Evolutionary conservation across 2,329 filamentous ascomycete genomes (phyloP).

Genomic region (Talaromyces verruculosus): DNA sequence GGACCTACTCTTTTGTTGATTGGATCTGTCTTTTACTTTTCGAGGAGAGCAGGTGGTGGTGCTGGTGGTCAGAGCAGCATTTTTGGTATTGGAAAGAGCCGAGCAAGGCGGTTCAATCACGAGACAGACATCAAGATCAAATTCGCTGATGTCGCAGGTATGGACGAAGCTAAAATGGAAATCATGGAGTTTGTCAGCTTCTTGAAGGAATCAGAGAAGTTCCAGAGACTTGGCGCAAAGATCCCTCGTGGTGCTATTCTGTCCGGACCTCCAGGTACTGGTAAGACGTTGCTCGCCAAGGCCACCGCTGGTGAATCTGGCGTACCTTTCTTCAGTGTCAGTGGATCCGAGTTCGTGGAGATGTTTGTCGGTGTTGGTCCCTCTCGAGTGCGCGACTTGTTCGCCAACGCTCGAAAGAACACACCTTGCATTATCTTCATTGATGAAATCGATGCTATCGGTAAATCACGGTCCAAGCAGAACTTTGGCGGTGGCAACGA

Average conservation of each 20-base stretch:
- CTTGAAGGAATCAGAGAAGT: slow-evolving; percentile 87
- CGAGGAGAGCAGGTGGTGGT: slow-evolving; percentile 69
- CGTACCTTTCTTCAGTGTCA: slow-evolving; percentile 97
- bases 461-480: slow-evolving; percentile 80
- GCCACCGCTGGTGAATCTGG: slow-evolving; percentile 95
- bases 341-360: slow-evolving; percentile 97
- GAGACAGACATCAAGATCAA: slow-evolving; percentile 96
- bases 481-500: slow-evolving; percentile 90
- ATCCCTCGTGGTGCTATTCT: slow-evolving; percentile 96
- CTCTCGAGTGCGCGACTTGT: slow-evolving; percentile 90
- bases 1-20: slow-evolving; percentile 85
- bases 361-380: slow-evolving; percentile 99
- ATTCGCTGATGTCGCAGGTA: slow-evolving; percentile 92
- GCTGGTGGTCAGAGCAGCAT: slow-evolving; percentile 71
- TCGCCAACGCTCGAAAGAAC: slow-evolving; percentile 90
- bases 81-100: slow-evolving; percentile 94
- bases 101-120: slow-evolving; percentile 96
- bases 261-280: slow-evolving; percentile 94
- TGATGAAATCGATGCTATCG: slow-evolving; percentile 97
- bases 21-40: slow-evolving; percentile 76
- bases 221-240: slow-evolving; percentile 92
- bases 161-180: slow-evolving; percentile 96
- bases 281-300: slow-evolving; percentile 96
- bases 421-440: slow-evolving; percentile 99
- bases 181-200: slow-evolving; percentile 99